These are phyloP conservation scores for Dichomitus squalens DNA, from an alignment of 1,284 basidiomycete genomes.

Conservation along the genomic window DNA sequence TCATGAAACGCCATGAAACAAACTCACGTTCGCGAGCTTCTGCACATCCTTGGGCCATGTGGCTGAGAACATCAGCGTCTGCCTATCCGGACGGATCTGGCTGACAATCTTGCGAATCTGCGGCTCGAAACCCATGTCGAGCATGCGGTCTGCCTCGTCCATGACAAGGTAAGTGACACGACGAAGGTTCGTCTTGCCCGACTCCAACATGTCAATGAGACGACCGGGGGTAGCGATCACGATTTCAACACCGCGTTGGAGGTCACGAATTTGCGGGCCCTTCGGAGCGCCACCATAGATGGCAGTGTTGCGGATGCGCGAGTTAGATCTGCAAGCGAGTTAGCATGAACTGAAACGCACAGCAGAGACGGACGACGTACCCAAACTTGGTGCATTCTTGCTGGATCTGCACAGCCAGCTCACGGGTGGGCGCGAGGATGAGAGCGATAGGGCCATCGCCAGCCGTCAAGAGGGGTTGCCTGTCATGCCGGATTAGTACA, in stretches of 20 bases:
- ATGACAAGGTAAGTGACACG: slow-evolving; percentile 98
- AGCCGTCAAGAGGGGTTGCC: slow-evolving; percentile 90
- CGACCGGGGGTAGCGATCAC: slow-evolving; percentile 93
- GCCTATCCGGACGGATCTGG: slow-evolving; percentile 96
- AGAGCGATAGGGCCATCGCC: slow-evolving; percentile 98
- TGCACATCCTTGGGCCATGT: slow-evolving; percentile 99
- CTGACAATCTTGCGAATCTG: slow-evolving; percentile 98
- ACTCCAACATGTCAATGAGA: slow-evolving; percentile 95
- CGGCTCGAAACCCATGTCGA: slow-evolving; percentile 99
- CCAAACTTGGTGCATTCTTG: slow-evolving; percentile 99
- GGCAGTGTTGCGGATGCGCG: slow-evolving; percentile 96
- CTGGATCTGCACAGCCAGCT: slow-evolving; percentile 98
- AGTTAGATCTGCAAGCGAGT: slow-evolving; percentile 69
- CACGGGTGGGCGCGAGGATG: slow-evolving; percentile 96
- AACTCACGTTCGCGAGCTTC: slow-evolving; percentile 82
- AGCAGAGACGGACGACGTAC: slow-evolving; percentile 39
- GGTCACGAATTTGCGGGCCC: slow-evolving; percentile 96
- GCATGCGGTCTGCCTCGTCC: slow-evolving; percentile 99
- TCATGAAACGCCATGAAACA: not conserved
- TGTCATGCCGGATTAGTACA: slow-evolving; percentile 31
- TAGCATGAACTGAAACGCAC: slow-evolving; percentile 2
- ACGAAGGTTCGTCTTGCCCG: slow-evolving; percentile 93
- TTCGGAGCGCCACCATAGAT: slow-evolving; percentile 99
- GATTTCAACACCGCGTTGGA: slow-evolving; percentile 96
- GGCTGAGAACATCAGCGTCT: slow-evolving; percentile 96